Percentiles rank a stretch among this genome's conserved stretches.
These are phyloP conservation scores for Lasiodiplodia theobromae DNA, from an alignment of 2,329 filamentous ascomycete species.

Conservation along the genomic window DNA sequence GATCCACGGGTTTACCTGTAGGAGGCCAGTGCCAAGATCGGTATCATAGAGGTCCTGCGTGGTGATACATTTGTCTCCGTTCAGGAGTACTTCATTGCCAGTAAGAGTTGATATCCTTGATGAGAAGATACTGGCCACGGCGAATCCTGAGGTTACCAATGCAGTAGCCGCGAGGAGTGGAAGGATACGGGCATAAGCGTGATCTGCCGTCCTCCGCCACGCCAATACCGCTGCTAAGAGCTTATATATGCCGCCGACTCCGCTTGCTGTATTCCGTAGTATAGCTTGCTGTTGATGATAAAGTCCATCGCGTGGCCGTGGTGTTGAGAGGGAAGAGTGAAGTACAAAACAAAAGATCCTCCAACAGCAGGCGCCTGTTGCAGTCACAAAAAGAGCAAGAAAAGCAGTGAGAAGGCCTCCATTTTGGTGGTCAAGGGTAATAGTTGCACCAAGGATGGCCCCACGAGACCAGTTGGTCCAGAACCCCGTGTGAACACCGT, in stretches of 20 bases:
- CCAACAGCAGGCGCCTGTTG: constrained; percentile 31
- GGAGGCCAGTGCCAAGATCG: not conserved
- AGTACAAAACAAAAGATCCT: constrained; percentile 32
- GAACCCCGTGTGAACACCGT: too few species aligned
- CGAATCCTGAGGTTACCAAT: constrained; percentile 32
- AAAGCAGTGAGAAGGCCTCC: constrained; percentile 31
- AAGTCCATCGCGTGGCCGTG: constrained; percentile 34
- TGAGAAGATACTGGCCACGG: constrained; percentile 43
- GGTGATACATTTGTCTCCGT: not conserved
- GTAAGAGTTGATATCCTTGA: constrained; percentile 41
- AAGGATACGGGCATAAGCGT: not conserved
- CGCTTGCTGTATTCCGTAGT: constrained; percentile 28
- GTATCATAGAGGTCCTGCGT: constrained; percentile 31
- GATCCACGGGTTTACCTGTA: too few species aligned
- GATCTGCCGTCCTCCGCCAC: not conserved
- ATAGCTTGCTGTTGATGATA: constrained; percentile 36
- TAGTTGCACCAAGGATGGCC: too few species aligned
- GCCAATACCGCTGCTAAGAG: not conserved
- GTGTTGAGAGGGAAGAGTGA: constrained; percentile 35
- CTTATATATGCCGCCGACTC: not conserved
- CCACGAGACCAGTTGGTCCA: constrained; percentile 29
- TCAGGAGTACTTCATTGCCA: constrained; percentile 21
- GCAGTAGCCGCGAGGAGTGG: constrained; percentile 1
- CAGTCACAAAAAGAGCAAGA: constrained; percentile 42
- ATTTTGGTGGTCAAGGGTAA: too few species aligned